Evolutionary conservation across 441 rosid genomes (phyloP).

Genomic region (Gossypium laxum): DNA sequence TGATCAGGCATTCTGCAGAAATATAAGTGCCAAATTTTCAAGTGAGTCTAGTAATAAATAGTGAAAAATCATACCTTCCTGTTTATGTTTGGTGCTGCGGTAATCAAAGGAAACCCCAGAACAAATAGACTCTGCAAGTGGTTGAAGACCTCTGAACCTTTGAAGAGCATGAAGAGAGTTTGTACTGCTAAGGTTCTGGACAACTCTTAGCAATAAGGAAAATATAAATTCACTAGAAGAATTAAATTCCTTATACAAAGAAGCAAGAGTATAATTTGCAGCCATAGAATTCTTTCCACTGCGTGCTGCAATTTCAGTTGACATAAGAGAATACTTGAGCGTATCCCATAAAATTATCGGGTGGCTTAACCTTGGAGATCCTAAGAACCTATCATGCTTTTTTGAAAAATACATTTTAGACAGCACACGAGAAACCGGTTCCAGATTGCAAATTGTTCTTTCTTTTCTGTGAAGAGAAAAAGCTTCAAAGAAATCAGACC

Average conservation of each 20-base stretch:
- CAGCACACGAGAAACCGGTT: conserved; percentile 40
- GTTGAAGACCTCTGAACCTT: conserved; percentile 76
- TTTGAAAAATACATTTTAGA: conserved; percentile 49
- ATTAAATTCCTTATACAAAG: conserved; percentile 59
- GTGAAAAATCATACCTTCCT: conserved; percentile 39
- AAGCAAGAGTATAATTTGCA: conserved; percentile 43
- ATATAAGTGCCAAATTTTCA: not conserved
- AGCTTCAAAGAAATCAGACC: conserved; percentile 36
- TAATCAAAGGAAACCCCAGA: conserved; percentile 42
- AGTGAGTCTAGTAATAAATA: not conserved
- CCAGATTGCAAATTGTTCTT: conserved; percentile 40
- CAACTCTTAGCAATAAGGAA: conserved; percentile 61
- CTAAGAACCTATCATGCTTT: conserved; percentile 33
- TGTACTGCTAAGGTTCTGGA: conserved; percentile 49
- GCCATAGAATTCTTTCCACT: conserved; percentile 39
- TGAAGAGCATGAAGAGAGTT: conserved; percentile 63
- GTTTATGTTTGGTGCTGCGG: conserved; percentile 26
- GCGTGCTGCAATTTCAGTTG: conserved; percentile 80
- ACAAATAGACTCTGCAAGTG: conserved; percentile 70
- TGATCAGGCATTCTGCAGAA: not conserved
- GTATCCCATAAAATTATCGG: conserved; percentile 85
- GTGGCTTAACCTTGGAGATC: conserved; percentile 38
- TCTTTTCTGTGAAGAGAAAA: conserved; percentile 37
- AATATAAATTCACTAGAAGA: conserved; percentile 63
- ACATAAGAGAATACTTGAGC: conserved; percentile 72